These are phyloP conservation scores for Daldinia grandis DNA, from an alignment of 495 filamentous ascomycete species.

Conservation along the genomic window DNA sequence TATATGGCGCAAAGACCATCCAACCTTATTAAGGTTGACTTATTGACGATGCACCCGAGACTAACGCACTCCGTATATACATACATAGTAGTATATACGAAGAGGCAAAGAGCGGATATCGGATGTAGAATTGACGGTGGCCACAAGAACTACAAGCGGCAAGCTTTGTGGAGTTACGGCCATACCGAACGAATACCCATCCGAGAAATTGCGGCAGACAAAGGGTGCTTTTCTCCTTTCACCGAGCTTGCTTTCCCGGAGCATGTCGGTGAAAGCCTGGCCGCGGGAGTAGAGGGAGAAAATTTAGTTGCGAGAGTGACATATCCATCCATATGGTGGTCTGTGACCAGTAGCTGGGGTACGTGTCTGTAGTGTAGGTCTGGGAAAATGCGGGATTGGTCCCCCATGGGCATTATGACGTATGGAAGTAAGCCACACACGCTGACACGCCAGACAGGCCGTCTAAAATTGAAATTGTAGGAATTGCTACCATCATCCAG, in stretches of 20 bases:
- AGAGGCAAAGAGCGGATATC: conserved; percentile 32
- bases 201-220: conserved; percentile 39
- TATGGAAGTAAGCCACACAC: conserved; percentile 43
- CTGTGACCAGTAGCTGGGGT: conserved; percentile 28
- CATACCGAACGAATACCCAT: conserved; percentile 44
- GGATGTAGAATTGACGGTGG: conserved; percentile 35
- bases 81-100: conserved; percentile 31
- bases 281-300: conserved; percentile 28
- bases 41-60: conserved; percentile 11
- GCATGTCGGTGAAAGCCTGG: conserved; percentile 41
- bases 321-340: conserved; percentile 27
- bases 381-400: conserved; percentile 42
- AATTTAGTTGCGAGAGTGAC: conserved; percentile 10
- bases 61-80: conserved; percentile 35
- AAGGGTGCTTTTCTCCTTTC: conserved; percentile 27
- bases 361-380: conserved; percentile 11
- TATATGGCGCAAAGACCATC: conserved; percentile 10
- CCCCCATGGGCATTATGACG: conserved; percentile 39
- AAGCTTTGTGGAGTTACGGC: conserved; percentile 44
- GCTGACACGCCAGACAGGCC: conserved; percentile 28
- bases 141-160: conserved; percentile 38
- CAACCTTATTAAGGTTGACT: conserved; percentile 33
- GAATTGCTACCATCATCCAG: conserved; percentile 24
- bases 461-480: conserved; percentile 17
- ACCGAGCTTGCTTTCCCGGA: conserved; percentile 36